Conservation (phyloP, 2,329 filamentous ascomycete species). For the Penicillium hesseltinei region DNA sequence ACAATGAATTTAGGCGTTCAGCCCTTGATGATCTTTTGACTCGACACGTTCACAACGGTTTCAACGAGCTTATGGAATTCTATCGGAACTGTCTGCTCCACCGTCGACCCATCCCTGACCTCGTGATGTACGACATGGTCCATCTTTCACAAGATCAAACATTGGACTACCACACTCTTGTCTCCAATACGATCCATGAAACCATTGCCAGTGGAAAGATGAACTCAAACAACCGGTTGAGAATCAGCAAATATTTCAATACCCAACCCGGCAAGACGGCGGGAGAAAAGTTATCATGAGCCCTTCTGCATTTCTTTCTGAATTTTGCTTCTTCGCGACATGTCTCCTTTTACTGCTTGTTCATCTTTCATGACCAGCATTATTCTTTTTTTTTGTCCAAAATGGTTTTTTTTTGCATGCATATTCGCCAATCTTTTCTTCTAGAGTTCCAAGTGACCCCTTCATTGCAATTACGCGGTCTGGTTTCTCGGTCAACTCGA, state of each 20-base stretch:
- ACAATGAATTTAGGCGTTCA: conserved; percentile 68
- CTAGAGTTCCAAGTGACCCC: conserved; percentile 24
- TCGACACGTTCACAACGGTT: conserved; percentile 54
- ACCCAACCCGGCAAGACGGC: conserved; percentile 8
- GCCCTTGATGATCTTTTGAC: conserved; percentile 63
- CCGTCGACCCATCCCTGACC: conserved; percentile 51
- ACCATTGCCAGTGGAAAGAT: conserved; percentile 46
- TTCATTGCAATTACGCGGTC: conserved; percentile 24
- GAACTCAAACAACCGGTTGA: conserved; percentile 52
- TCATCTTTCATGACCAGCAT: conserved; percentile 23
- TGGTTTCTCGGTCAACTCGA: conserved; percentile 25
- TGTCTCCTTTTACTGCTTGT: conserved; percentile 7
- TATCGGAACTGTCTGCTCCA: conserved; percentile 60
- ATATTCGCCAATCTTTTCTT: conserved; percentile 17
- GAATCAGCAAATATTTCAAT: conserved; percentile 13
- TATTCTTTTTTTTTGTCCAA: conserved; percentile 13
- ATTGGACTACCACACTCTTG: not conserved
- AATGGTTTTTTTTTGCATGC: conserved; percentile 18
- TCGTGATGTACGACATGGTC: conserved; percentile 56
- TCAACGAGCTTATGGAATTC: conserved; percentile 64
- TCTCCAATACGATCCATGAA: conserved; percentile 3
- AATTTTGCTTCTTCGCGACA: conserved; percentile 12
- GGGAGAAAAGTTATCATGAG: conserved; percentile 39
- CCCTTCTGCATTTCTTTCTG: conserved; percentile 18
- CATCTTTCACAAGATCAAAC: conserved; percentile 47